phyloP scores from a whole-genome alignment of 2,329 filamentous ascomycete genomes.

The Verruconis gallopava region DNA sequence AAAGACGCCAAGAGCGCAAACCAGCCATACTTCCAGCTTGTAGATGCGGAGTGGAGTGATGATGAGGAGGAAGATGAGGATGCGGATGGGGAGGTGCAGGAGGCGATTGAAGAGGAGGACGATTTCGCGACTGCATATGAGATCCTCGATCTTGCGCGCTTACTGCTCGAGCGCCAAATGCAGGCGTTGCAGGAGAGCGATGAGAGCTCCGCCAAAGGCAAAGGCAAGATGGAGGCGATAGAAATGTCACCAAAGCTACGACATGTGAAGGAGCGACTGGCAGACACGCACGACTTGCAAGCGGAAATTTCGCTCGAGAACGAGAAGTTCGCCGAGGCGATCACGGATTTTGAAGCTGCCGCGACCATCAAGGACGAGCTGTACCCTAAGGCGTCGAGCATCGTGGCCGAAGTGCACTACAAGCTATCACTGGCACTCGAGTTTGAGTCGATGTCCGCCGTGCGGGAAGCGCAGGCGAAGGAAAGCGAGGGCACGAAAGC shows the following conservation, averaged over 20 bases:
- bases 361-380: conserved; percentile 68
- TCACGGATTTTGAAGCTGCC: conserved; percentile 66
- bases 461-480: conserved; percentile 39
- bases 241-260: conserved; percentile 13
- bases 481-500: conserved; percentile 27
- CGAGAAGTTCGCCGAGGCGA: conserved; percentile 80
- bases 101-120: conserved; percentile 43
- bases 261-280: conserved; percentile 71
- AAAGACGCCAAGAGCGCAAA: conserved; percentile 1
- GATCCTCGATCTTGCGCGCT: conserved; percentile 48
- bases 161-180: conserved; percentile 45
- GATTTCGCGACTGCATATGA: conserved; percentile 53
- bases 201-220: conserved; percentile 21
- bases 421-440: conserved; percentile 92
- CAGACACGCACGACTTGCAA: conserved; percentile 86
- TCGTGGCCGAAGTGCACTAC: conserved; percentile 89
- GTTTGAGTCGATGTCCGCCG: conserved; percentile 67
- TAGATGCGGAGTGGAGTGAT: conserved; percentile 76
- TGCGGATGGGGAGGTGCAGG: conserved; percentile 35
- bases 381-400: conserved; percentile 65
- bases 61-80: conserved; percentile 54
- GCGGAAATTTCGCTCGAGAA: conserved; percentile 96
- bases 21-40: conserved; percentile 76
- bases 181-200: conserved; percentile 23
- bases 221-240: conserved; percentile 36